Conservation (phyloP, 1,284 basidiomycete species). For the Malassezia sympodialis region DNA sequence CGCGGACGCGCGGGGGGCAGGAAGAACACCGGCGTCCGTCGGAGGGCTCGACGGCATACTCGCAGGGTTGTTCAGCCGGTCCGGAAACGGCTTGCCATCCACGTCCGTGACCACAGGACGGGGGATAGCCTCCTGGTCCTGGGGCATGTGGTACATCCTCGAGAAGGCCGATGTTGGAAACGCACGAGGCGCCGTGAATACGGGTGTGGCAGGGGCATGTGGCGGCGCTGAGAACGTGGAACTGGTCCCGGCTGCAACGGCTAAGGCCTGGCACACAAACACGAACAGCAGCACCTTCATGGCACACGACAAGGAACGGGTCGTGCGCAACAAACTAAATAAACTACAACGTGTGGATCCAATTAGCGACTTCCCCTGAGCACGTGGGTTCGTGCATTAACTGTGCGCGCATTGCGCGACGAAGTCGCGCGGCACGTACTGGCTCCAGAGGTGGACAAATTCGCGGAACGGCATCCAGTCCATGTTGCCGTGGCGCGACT, state of each 20-base stretch:
- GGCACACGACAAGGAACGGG: not conserved
- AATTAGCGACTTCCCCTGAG: not conserved
- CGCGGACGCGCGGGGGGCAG: not conserved
- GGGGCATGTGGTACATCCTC: slow-evolving; percentile 23
- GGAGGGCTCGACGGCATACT: slow-evolving; percentile 50
- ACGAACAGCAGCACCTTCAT: not conserved
- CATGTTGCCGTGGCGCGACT: slow-evolving; percentile 6
- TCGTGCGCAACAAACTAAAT: not conserved
- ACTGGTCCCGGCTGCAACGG: not conserved
- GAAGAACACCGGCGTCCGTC: not conserved
- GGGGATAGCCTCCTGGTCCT: slow-evolving; percentile 22
- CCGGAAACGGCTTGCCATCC: slow-evolving; percentile 33
- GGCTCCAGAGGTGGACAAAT: not conserved
- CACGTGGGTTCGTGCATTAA: not conserved
- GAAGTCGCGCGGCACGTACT: slow-evolving; percentile 7
- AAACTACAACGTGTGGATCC: not conserved
- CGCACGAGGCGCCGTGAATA: slow-evolving; percentile 35
- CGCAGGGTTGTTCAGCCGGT: slow-evolving; percentile 59
- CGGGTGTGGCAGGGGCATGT: not conserved
- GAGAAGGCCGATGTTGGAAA: slow-evolving; percentile 43
- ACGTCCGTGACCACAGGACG: slow-evolving; percentile 30
- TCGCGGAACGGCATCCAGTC: slow-evolving; percentile 8
- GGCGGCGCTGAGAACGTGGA: not conserved
- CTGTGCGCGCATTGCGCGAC: not conserved
- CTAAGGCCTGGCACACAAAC: not conserved